A percentile compares a stretch with the other conserved stretches of the same genome.
These are phyloP conservation scores for Ganoderma meredithae DNA, from an alignment of 1,284 basidiomycete species.

Conservation along the genomic window DNA sequence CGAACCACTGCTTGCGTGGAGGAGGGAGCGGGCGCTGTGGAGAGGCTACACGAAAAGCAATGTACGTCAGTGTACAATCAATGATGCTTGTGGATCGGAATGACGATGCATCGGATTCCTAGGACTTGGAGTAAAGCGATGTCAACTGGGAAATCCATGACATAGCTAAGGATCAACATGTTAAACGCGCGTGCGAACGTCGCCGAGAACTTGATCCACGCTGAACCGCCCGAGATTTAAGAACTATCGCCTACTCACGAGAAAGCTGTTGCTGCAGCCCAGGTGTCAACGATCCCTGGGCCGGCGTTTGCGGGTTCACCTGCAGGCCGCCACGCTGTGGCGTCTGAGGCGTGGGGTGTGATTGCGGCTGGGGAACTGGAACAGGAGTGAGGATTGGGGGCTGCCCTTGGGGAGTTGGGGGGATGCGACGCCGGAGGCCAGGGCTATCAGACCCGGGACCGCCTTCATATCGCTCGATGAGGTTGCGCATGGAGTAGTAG, in stretches of 20 bases:
- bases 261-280: slow-evolving; percentile 47
- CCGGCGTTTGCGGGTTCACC: slow-evolving; percentile 33
- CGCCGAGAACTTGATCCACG: background rate
- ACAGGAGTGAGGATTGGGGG: slow-evolving; percentile 10
- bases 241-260: slow-evolving; percentile 43
- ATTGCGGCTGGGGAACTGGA: slow-evolving; percentile 27
- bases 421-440: slow-evolving; percentile 42
- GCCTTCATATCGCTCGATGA: slow-evolving; percentile 93
- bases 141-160: background rate
- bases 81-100: background rate
- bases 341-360: slow-evolving; percentile 30
- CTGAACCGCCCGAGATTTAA: background rate
- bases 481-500: slow-evolving; percentile 90
- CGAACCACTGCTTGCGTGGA: slow-evolving; percentile 85
- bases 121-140: background rate
- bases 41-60: slow-evolving; percentile 36
- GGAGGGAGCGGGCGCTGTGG: slow-evolving; percentile 57
- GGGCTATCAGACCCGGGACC: slow-evolving; percentile 41
- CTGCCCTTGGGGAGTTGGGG: slow-evolving; percentile 18
- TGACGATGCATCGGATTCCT: background rate
- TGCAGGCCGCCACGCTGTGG: slow-evolving; percentile 36
- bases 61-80: background rate
- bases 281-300: slow-evolving; percentile 35
- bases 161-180: background rate
- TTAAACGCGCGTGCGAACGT: background rate